Conservation (phyloP, 176 grass and related monocot genomes). For the Typha latifolia region DNA sequence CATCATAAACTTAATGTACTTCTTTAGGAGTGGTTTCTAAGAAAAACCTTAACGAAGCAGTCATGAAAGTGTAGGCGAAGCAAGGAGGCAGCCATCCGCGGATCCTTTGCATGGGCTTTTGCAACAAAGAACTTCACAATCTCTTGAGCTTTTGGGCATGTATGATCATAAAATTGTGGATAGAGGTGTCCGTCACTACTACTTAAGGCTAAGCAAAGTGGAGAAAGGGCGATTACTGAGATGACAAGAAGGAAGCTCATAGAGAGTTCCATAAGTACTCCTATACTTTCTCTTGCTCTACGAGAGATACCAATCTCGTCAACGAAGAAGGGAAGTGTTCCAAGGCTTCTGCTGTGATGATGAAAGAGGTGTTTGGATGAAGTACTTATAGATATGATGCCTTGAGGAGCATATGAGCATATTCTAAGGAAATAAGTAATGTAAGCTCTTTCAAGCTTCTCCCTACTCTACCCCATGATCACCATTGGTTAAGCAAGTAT, state of each 20-base stretch:
- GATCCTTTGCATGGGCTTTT: conserved; percentile 58
- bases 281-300: background rate
- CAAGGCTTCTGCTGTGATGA: too few species aligned
- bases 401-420: too few species aligned
- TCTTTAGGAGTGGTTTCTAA: background rate
- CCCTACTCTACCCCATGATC: too few species aligned
- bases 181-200: conserved; percentile 26
- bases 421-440: too few species aligned
- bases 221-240: background rate
- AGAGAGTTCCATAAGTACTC: background rate
- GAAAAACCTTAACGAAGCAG: conserved; percentile 64
- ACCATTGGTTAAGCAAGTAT: too few species aligned
- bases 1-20: too few species aligned
- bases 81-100: conserved; percentile 78
- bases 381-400: too few species aligned
- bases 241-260: background rate
- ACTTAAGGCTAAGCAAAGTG: background rate
- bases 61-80: conserved; percentile 92
- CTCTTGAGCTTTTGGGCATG: conserved; percentile 54
- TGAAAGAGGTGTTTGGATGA: too few species aligned
- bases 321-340: too few species aligned
- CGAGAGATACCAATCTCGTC: too few species aligned
- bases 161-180: conserved; percentile 69
- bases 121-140: conserved; percentile 52
- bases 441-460: too few species aligned